These are phyloP conservation scores for Hemisphaericaspora xylofermentans DNA, from an alignment of 1,139 yeast genomes.

Conservation along the genomic window DNA sequence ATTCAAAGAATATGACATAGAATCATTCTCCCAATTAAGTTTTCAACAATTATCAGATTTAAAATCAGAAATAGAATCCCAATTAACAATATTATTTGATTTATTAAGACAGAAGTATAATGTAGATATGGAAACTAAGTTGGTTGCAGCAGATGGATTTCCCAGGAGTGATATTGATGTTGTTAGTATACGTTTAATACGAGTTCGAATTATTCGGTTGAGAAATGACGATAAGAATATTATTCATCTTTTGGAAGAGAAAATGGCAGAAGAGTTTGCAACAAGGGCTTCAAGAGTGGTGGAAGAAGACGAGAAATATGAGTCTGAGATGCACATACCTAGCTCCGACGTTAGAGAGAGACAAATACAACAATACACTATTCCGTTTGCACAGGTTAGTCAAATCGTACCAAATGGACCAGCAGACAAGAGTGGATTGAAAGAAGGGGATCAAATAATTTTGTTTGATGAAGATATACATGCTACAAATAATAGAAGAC, in stretches of 20 bases:
- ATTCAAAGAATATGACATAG: conserved; percentile 20
- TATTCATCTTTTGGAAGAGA: conserved; percentile 46
- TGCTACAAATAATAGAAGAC: conserved; percentile 50
- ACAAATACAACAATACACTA: conserved; percentile 9
- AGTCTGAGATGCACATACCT: background rate
- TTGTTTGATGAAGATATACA: conserved; percentile 50
- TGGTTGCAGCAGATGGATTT: conserved; percentile 73
- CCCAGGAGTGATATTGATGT: conserved; percentile 87
- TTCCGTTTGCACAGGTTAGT: conserved; percentile 60
- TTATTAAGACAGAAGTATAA: conserved; percentile 31
- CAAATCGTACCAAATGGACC: conserved; percentile 52
- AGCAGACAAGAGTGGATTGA: conserved; percentile 41
- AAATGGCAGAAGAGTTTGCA: conserved; percentile 44
- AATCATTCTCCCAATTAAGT: conserved; percentile 20
- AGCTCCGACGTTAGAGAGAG: background rate
- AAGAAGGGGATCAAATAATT: conserved; percentile 49
- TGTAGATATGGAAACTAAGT: conserved; percentile 62
- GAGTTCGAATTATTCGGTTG: conserved; percentile 65
- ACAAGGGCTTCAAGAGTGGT: conserved; percentile 9
- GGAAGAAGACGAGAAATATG: conserved; percentile 5
- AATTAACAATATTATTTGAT: conserved; percentile 32
- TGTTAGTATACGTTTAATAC: conserved; percentile 56
- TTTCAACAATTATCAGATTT: conserved; percentile 30
- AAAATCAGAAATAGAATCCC: conserved; percentile 34
- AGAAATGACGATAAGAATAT: conserved; percentile 65